A percentile compares a stretch with the other conserved stretches of the same genome.
These are phyloP conservation scores for Phialocephala subalpina DNA, from an alignment of 2,329 filamentous ascomycete genomes.

Conservation along the genomic window DNA sequence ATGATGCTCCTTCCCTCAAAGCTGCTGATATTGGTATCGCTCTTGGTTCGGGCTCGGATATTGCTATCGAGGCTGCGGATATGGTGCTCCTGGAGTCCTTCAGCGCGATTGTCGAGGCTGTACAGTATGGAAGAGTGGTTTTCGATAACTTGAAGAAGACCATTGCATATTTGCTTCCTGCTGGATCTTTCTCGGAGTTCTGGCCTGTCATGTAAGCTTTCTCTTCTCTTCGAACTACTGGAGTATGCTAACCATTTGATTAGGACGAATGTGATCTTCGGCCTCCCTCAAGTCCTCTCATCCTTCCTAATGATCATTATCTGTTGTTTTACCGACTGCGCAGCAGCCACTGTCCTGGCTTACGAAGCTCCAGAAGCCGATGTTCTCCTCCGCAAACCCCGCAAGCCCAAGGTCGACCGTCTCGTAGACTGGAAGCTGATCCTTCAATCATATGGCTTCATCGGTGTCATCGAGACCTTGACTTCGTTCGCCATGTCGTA, in stretches of 20 bases:
- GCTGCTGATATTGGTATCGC: conserved; percentile 72
- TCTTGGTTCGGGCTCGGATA: conserved; percentile 64
- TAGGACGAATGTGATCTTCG: conserved; percentile 65
- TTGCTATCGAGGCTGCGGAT: conserved; percentile 68
- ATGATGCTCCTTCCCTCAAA: conserved; percentile 61
- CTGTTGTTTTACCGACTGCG: conserved; percentile 78
- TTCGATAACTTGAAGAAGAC: conserved; percentile 82
- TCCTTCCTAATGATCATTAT: conserved; percentile 62
- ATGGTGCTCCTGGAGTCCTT: conserved; percentile 75
- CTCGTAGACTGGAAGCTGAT: conserved; percentile 79
- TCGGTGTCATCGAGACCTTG: conserved; percentile 70
- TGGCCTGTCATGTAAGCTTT: conserved; percentile 60
- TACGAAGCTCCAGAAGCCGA: conserved; percentile 82
- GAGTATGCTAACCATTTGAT: background rate
- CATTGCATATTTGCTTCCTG: conserved; percentile 65
- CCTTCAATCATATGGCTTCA: conserved; percentile 74
- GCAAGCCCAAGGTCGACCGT: conserved; percentile 72
- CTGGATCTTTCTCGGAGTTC: conserved; percentile 67
- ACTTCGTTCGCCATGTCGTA: conserved; percentile 70
- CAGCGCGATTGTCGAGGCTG: conserved; percentile 74
- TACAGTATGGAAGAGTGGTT: conserved; percentile 77
- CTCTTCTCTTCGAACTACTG: background rate
- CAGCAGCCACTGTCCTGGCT: conserved; percentile 75
- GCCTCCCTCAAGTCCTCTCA: conserved; percentile 66
- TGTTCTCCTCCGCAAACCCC: conserved; percentile 72